Conservation (phyloP, 768 basidiomycete genomes). For the Macrolepiota albuminosa region DNA sequence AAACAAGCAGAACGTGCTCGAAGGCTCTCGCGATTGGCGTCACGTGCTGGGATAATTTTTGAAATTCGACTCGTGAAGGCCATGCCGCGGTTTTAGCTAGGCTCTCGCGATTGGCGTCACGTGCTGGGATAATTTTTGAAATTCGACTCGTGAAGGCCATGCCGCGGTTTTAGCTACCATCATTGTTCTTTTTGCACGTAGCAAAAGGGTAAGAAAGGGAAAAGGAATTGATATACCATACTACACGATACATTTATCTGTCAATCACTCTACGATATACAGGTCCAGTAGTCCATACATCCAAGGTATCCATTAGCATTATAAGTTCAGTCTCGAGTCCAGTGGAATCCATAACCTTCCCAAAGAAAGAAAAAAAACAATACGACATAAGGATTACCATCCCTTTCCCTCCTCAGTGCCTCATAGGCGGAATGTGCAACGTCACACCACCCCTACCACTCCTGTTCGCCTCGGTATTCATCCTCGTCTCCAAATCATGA, state of each 20-base stretch:
- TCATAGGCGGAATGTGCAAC: not conserved
- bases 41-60: not conserved
- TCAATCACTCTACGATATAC: not conserved
- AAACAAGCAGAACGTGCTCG: constrained; percentile 13
- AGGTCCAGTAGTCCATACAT: not conserved
- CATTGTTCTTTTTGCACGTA: no score
- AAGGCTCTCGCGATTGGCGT: not conserved
- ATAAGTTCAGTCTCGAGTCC: not conserved
- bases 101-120: not conserved
- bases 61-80: no score
- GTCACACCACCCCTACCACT: not conserved
- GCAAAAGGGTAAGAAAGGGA: no score
- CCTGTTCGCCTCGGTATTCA: constrained; percentile 8
- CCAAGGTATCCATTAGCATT: not conserved
- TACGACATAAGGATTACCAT: not conserved
- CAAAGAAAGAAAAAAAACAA: not conserved
- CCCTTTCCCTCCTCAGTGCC: not conserved
- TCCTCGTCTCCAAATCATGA: constrained; percentile 3
- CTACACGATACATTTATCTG: not conserved
- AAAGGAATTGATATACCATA: not conserved
- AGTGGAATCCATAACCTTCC: not conserved
- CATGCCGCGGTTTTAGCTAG: not conserved
- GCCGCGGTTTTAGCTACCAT: no score
- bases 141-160: no score
- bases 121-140: not conserved